Conservation (phyloP, 371 early-diverging fungal species). For the Lichtheimia corymbifera region DNA sequence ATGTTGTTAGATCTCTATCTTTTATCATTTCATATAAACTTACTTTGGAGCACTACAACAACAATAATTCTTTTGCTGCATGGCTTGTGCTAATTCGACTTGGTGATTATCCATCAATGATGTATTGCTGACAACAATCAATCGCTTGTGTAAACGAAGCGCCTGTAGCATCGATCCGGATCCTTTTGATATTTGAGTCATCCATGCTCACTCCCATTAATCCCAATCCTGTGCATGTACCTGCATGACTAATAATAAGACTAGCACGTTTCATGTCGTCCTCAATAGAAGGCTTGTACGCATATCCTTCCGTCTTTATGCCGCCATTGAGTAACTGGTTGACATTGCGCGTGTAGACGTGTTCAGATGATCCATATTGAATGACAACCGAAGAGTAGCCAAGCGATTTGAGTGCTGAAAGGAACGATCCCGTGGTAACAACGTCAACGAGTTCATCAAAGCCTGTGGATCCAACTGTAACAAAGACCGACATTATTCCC, state of each 20-base stretch:
- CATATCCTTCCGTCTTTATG: slow-evolving; percentile 52
- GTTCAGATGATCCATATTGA: slow-evolving; percentile 74
- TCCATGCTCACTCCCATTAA: not conserved
- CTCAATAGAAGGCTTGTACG: slow-evolving; percentile 59
- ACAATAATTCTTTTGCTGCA: slow-evolving; percentile 60
- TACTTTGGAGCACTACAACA: slow-evolving; percentile 49
- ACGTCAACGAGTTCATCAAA: slow-evolving; percentile 75
- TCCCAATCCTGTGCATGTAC: slow-evolving; percentile 27
- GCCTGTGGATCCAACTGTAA: slow-evolving; percentile 90
- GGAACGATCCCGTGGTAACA: slow-evolving; percentile 47
- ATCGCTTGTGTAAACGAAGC: slow-evolving; percentile 60
- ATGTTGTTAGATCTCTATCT: not conserved
- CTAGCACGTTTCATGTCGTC: slow-evolving; percentile 61
- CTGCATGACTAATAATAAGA: slow-evolving; percentile 76
- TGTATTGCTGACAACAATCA: slow-evolving; percentile 76
- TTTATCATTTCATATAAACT: not conserved
- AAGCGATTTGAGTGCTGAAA: slow-evolving; percentile 37
- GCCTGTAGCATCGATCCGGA: slow-evolving; percentile 84
- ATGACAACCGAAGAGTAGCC: slow-evolving; percentile 59
- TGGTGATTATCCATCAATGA: slow-evolving; percentile 89
- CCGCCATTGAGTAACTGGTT: slow-evolving; percentile 5
- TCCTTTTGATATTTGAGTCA: slow-evolving; percentile 40
- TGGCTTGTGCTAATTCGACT: slow-evolving; percentile 74
- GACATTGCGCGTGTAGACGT: slow-evolving; percentile 22
- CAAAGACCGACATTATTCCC: slow-evolving; percentile 50